Conservation (phyloP, 345 rosid species). For the Gossypium mustelinum region DNA sequence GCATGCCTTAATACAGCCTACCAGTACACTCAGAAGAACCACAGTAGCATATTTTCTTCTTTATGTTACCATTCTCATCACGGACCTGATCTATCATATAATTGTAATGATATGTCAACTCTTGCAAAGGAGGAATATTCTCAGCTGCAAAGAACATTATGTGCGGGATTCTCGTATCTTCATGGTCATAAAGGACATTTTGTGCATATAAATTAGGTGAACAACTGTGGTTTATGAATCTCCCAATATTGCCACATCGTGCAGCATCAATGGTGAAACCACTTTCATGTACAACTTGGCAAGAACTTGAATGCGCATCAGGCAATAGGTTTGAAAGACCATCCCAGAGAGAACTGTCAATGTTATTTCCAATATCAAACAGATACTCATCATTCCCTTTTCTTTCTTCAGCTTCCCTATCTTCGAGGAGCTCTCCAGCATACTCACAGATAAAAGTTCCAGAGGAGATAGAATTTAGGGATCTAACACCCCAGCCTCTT, state of each 20-base stretch:
- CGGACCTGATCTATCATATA: constrained; percentile 57
- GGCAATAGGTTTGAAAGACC: constrained; percentile 49
- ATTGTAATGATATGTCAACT: constrained; percentile 77
- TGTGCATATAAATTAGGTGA: constrained; percentile 93
- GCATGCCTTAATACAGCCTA: constrained; percentile 59
- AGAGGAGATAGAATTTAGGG: constrained; percentile 58
- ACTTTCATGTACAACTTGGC: constrained; percentile 32
- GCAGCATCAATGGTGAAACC: constrained; percentile 93
- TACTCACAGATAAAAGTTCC: constrained; percentile 94
- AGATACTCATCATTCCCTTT: constrained; percentile 77
- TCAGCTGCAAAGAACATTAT: constrained; percentile 84
- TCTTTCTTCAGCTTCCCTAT: constrained; percentile 64
- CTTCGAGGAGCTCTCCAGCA: constrained; percentile 74
- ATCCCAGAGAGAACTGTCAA: constrained; percentile 39
- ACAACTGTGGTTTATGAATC: constrained; percentile 90
- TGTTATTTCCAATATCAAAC: constrained; percentile 63
- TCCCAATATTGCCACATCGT: constrained; percentile 59
- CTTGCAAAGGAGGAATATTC: constrained; percentile 88
- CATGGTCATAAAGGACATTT: constrained; percentile 74
- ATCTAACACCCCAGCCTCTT: constrained; percentile 96
- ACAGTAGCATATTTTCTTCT: constrained; percentile 65
- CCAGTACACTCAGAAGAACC: constrained; percentile 76
- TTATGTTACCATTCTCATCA: constrained; percentile 66
- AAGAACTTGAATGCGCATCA: constrained; percentile 29
- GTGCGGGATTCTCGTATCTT: constrained; percentile 71